Base-by-base conservation (phyloP, 1,284 basidiomycete species). In the Puccinia polysora region DNA sequence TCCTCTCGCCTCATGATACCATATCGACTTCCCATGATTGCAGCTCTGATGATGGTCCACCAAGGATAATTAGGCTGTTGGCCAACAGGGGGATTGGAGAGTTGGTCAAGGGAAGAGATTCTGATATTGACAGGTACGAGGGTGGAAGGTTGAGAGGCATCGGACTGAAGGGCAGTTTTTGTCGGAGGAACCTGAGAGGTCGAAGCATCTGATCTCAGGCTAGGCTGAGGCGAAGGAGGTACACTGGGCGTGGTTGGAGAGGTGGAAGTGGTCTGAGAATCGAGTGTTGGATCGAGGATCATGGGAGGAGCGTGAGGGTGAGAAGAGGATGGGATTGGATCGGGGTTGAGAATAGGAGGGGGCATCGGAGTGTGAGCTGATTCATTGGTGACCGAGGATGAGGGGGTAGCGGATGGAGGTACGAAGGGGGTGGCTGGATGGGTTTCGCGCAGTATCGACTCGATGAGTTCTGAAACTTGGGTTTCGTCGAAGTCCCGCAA, bases 51-150 rank as follows among this genome's bases (percentile, higher is more conserved):
- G 34, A 72, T 72, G 18, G 69, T 64, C 69, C 69, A 72, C 69
- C 69, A 72, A 36, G 69, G 69, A 63, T 72, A 72, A 36, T 72
- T 72, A 43, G 69, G 69, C 47, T 72, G 69, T 56, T 72, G 69
- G 23, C 69, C 69, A 14, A 36, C 60, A 8, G 69, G 69, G 18
- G 69, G 69, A 63, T 72, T 64, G 12, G 69, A 59, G 2, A 72
- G 52, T 20, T 72, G 59, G n/a, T 63, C 69, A 20, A 72, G 69
- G 20, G 69, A 72, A 28, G 45, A 62, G 10, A 47, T 72, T 18
- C 56, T 67, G 38, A 56, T 45, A 43, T 32, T 47, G 15, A 49
- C n/a, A n/a, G n/a, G 55, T 20, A 6, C 15, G 23, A 36, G 55
- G 2, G 55, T 20, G 18, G 55, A 20, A 20, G 40, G 55, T 38